phyloP scores from a whole-genome alignment of 2,329 filamentous ascomycete species.

The Scopulariopsis brevicaulis region DNA sequence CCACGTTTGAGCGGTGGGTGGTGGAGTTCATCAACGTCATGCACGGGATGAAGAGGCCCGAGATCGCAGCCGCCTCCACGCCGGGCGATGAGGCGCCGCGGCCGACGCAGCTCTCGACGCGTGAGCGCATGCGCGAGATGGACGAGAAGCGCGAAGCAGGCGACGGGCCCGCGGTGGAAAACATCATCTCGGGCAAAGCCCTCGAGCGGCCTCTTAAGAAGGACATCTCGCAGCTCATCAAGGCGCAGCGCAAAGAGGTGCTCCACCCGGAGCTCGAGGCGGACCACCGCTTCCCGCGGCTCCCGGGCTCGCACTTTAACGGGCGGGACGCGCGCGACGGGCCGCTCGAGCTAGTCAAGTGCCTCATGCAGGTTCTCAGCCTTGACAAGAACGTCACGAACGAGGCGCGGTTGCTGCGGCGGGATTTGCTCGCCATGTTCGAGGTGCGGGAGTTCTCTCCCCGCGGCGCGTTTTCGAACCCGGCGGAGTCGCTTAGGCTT shows the following conservation, averaged over 20 bases:
- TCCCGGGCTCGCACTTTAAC: constrained; percentile 61
- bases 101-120: constrained; percentile 46
- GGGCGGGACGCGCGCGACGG: constrained; percentile 18
- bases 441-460: constrained; percentile 89
- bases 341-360: constrained; percentile 78
- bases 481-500: constrained; percentile 63
- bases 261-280: constrained; percentile 77
- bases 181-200: constrained; percentile 60
- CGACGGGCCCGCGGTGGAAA: constrained; percentile 15
- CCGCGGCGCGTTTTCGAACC: constrained; percentile 81
- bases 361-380: constrained; percentile 81
- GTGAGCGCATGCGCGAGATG: constrained; percentile 48
- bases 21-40: constrained; percentile 92
- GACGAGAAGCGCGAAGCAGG: constrained; percentile 3
- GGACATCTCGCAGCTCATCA: constrained; percentile 70
- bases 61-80: constrained; percentile 26
- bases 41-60: constrained; percentile 71
- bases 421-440: constrained; percentile 80
- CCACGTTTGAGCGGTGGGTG: constrained; percentile 83
- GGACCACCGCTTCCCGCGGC: constrained; percentile 75
- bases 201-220: constrained; percentile 89
- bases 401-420: constrained; percentile 77
- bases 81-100: constrained; percentile 22
- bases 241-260: constrained; percentile 77
- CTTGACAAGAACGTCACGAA: constrained; percentile 85